Conservation (phyloP, 306 rosid genomes). For the Cajanus cajan region DNA sequence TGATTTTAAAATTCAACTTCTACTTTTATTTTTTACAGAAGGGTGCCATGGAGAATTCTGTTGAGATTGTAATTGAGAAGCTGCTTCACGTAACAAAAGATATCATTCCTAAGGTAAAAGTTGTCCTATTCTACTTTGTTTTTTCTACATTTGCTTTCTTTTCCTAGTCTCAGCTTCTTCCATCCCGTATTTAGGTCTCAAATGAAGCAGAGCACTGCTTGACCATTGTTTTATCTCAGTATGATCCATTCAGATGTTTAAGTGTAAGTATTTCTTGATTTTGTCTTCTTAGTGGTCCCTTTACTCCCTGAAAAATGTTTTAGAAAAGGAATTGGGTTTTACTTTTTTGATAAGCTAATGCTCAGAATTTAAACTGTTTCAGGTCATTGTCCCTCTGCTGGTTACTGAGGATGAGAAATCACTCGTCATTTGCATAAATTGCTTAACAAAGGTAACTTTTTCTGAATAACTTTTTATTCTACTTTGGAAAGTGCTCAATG, state of each 20-base stretch:
- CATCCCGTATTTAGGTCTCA: conserved; percentile 63
- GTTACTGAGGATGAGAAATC: conserved; percentile 97
- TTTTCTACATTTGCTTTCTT: not conserved
- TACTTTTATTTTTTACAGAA: conserved; percentile 48
- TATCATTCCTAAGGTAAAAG: conserved; percentile 62
- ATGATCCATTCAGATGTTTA: conserved; percentile 95
- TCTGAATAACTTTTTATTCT: conserved; percentile 7
- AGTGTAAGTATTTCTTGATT: conserved; percentile 58
- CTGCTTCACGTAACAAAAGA: conserved; percentile 89
- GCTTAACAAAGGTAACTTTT: conserved; percentile 87
- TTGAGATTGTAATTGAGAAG: conserved; percentile 96
- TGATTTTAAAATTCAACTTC: not conserved
- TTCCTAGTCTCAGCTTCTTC: conserved; percentile 30
- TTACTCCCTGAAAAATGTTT: conserved; percentile 4
- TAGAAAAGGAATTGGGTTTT: not conserved
- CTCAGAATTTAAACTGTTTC: conserved; percentile 39
- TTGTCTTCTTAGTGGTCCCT: not conserved
- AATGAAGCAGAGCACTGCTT: conserved; percentile 96
- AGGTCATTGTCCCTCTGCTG: conserved; percentile 86
- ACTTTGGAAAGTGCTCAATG: not conserved
- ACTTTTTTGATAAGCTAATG: conserved; percentile 22
- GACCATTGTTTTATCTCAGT: conserved; percentile 74
- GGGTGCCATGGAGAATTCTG: conserved; percentile 87
- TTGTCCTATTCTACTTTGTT: conserved; percentile 11
- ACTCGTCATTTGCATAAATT: conserved; percentile 89